Evolutionary conservation across 768 basidiomycete genomes (phyloP).

Genomic region (Rubroboletus pulcherrimus): DNA sequence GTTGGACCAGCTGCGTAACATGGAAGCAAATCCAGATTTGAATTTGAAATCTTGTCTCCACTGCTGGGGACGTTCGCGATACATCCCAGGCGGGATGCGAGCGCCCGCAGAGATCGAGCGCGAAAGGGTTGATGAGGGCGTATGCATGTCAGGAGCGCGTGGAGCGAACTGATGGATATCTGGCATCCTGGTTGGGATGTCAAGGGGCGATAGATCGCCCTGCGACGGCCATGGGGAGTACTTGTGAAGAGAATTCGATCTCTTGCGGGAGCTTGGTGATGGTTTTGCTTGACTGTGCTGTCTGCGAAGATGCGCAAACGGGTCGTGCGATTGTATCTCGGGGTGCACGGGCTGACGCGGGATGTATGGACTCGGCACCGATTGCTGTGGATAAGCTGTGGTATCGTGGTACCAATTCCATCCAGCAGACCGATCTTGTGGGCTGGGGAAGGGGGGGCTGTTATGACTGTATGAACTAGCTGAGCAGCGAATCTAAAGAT

Average conservation of each 20-base stretch:
- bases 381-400: conserved; percentile 12
- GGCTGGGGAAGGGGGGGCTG: conserved; percentile 7
- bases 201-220: conserved; percentile 21
- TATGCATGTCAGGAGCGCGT: conserved; percentile 19
- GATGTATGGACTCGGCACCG: conserved; percentile 30
- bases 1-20: conserved; percentile 25
- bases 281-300: conserved; percentile 1
- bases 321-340: conserved; percentile 13
- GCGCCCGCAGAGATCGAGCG: conserved; percentile 13
- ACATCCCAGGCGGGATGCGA: conserved; percentile 8
- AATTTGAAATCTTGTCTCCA: conserved; percentile 34
- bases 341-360: conserved; percentile 18
- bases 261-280: not conserved
- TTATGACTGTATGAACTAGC: not conserved
- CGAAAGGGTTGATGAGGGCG: conserved; percentile 25
- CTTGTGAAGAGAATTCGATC: conserved; percentile 1
- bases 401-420: conserved; percentile 5
- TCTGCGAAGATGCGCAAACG: conserved; percentile 2
- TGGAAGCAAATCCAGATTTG: conserved; percentile 28
- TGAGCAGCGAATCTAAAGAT: not conserved
- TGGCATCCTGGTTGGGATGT: conserved; percentile 19
- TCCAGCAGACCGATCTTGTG: conserved; percentile 13
- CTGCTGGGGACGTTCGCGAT: conserved; percentile 23
- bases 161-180: conserved; percentile 14
- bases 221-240: conserved; percentile 13